Conservation (phyloP, 2,329 filamentous ascomycete species). For the Penicillium aurantiogriseum region DNA sequence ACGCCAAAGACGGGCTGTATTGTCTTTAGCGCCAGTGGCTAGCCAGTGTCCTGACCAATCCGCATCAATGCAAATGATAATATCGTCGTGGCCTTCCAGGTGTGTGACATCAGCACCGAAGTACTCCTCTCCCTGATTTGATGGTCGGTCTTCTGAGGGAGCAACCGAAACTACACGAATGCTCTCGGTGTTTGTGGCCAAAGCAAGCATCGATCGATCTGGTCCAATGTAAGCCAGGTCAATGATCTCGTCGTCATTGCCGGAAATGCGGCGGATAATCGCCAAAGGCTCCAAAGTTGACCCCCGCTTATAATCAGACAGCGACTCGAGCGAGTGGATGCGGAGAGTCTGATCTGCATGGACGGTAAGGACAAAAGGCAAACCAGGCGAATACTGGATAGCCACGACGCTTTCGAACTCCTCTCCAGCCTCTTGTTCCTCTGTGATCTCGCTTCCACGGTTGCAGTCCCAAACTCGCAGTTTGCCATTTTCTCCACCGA, state of each 20-base stretch:
- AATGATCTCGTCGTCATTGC: conserved; percentile 96
- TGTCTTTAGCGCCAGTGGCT: conserved; percentile 94
- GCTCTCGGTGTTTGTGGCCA: conserved; percentile 94
- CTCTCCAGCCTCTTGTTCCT: conserved; percentile 62
- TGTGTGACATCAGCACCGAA: conserved; percentile 88
- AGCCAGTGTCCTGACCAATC: conserved; percentile 99
- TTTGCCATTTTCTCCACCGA: conserved; percentile 78
- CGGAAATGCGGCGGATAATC: conserved; percentile 76
- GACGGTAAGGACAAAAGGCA: conserved; percentile 73
- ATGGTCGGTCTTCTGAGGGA: conserved; percentile 30
- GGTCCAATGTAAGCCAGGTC: conserved; percentile 83
- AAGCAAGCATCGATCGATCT: conserved; percentile 75
- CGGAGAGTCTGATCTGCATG: conserved; percentile 87
- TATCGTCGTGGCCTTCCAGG: conserved; percentile 88
- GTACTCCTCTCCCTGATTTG: conserved; percentile 52
- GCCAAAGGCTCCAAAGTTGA: conserved; percentile 57
- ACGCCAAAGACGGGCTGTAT: conserved; percentile 86
- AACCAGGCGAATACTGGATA: conserved; percentile 62
- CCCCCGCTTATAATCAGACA: conserved; percentile 37
- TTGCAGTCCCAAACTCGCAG: conserved; percentile 80
- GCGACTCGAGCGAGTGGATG: conserved; percentile 60
- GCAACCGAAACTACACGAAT: conserved; percentile 77
- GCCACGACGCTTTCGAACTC: conserved; percentile 69
- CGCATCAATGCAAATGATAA: conserved; percentile 88
- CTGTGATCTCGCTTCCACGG: conserved; percentile 74